Evolutionary conservation across 495 filamentous ascomycete species (phyloP), one percentile per base, ranked within the genome.

Genomic region (Aspergillus indologenus): DNA sequence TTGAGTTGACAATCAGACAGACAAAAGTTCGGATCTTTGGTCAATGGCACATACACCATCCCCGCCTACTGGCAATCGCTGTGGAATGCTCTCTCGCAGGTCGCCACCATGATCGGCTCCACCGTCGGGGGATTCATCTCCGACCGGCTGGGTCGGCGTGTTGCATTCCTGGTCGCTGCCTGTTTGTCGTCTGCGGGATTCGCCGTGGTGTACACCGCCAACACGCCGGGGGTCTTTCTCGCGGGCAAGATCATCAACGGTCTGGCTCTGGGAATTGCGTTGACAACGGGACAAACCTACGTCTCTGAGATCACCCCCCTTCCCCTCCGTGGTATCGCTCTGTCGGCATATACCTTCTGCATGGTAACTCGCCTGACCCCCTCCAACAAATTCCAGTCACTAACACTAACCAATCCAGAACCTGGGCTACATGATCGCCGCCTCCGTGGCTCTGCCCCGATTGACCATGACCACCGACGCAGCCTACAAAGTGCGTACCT

Each of bases 61-160:
- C 61, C 67, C 12, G 67, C 67, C 4, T 62, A 65, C 52, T 69
- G 69, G 68, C 66, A 67, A 47, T 67, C 62, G 3, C 56, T 65
- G 3, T 71, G 68, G 68, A 71, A 67, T 31, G 68, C 67, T 31
- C 45, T 71, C 53, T 54, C 58, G 52, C 59, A 69, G 20, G 51
- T 65, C 8, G 67, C 61, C 54, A 63, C 61, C 19, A 61, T 67
- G 51, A n/a, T 71, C 3, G 69, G 69, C 11, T 52, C 67, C 7
- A 61, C 57, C 20, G 49, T 42, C 20, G 59, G 58, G 42, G 69
- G 66, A 42, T 56, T 57, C n/a, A 46, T 69, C n/a, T 53, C 60
- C 23, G 67, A 69, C 52, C 24, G 45, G 8, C 58, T 68, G 20
- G 69, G 69, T 14, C 62, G 68, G 7, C 52, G 66, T 8, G 40